Base-by-base conservation (phyloP, 371 early-diverging fungal genomes). In the Mortierella sp. region DNA sequence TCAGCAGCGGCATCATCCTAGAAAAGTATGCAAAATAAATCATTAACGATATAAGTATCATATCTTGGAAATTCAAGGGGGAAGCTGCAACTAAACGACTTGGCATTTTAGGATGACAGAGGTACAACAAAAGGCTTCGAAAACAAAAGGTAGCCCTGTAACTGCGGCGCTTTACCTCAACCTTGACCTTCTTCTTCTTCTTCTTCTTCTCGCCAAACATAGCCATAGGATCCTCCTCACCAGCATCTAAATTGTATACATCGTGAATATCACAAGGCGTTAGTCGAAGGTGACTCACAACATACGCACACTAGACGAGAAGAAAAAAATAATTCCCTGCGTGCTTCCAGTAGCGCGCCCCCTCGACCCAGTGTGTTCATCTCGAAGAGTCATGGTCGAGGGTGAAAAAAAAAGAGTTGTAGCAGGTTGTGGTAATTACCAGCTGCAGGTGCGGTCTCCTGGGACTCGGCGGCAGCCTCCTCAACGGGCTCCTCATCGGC, bases 161-260 rank as follows among this genome's bases (percentile, higher is more conserved):
- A 55, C 68, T 68, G 68, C 68, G 73, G 68, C 68, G 73, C n/a
- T 50, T 55, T 81, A 82, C 81, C 80, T 82, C 89, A 54, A 91
- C 89, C 90, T 94, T 93, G 87, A 92, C 91, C 92, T 96, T 96
- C 90, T 97, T 97, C 92, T 97, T 97, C 87, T 97, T 97, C 93
- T 97, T 96, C 88, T 96, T 96, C 89, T 94, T 89, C 81, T 95
- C 96, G 75, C 94, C 94, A 89, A 97, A 97, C 94, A 95, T 93
- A 80, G 95, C 92, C 72, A 91, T 92, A 72, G 94, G 92, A 86
- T 96, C 96, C 68, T 89, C 91, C 57, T 91, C 94, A 54, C 89
- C 91, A 28, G 85, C 88, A 14, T 83, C 89, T 75, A 75, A 78
- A 55, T 84, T 0, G 45, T 68, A 24, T 24, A 11, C 10, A 34